Base-by-base conservation (phyloP, 2,329 filamentous ascomycete species). In the Calonectria naviculata region DNA sequence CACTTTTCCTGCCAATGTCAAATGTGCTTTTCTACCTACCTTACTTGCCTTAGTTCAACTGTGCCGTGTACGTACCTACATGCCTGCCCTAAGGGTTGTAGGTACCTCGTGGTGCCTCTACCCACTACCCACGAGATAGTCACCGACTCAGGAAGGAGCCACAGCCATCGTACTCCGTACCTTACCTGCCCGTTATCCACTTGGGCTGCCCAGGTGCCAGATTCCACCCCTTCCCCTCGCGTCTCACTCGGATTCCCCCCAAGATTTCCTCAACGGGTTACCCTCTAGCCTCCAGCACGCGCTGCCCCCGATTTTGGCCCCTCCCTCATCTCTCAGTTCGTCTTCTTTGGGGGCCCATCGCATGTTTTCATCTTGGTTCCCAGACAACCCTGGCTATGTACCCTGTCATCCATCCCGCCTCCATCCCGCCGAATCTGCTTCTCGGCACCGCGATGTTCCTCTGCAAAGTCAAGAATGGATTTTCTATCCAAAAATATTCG, bases 271-370 rank as follows among this genome's bases (percentile, higher is more conserved):
- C 24, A 69, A 69, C 28, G 28, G 28, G 64, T 66, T 56, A 31
- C 64, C 19, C 10, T 38, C 64, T 56, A 46, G 21, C 63, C 19
- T 44, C 36, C 26, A 28, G 44, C 44, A 58, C 41, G 24, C 38
- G 54, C 66, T 65, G 34, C 67, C 58, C 41, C 24, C 61, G 61
- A 69, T 31, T 69, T 65, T 52, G 34, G 19, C 60, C 67, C 62
- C 62, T 61, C 62, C 54, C 62, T 65, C 67, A 70, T 70, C 67
- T 70, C 62, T 69, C 49, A 38, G 38, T 64, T 64, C 42, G 47
- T 60, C 60, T 42, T 42, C 24, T 29, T 46, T 10, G 47, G 28
- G 49, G 38, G 28, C 49, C 38, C 64, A 58, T 66, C 49, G 54
- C 49, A 31, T 69, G 60, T 60, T 65, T 52, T 65, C 41, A 42